A percentile compares a stretch with the other conserved stretches of the same genome.
Conservation (phyloP, 176 grass and related monocot genomes). For the Eremochloa ophiuroides region DNA sequence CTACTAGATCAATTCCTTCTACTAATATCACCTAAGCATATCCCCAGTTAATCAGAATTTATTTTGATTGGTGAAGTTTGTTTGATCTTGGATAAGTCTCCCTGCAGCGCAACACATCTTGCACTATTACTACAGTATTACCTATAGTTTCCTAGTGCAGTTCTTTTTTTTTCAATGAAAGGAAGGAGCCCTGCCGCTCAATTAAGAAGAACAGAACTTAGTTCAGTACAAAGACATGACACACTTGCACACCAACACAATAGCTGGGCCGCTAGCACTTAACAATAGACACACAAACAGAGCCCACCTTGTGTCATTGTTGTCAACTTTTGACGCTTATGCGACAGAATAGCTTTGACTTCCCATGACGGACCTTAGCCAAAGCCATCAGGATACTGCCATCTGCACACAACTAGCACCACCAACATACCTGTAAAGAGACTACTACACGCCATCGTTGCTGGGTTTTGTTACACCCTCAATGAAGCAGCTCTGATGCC, state of each 20-base stretch:
- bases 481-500: background rate
- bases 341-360: background rate
- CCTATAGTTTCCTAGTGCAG: conserved; percentile 5
- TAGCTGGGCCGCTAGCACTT: too few relatives aligned
- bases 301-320: background rate
- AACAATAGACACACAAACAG: too few relatives aligned
- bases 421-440: background rate
- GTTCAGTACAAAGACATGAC: background rate
- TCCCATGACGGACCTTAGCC: background rate
- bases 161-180: too few relatives aligned
- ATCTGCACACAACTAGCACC: background rate
- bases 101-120: background rate
- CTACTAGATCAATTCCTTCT: background rate
- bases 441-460: background rate
- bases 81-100: conserved; percentile 5
- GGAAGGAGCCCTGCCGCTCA: too few relatives aligned
- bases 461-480: background rate
- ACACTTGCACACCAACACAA: too few relatives aligned
- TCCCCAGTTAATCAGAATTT: conserved; percentile 10
- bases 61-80: background rate
- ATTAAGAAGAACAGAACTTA: background rate
- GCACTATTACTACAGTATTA: too few relatives aligned
- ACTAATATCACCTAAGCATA: conserved; percentile 21
- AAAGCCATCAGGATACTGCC: background rate
- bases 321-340: background rate